Conservation (phyloP, 805 yeast genomes). For the Kodamaea sagamina region DNA sequence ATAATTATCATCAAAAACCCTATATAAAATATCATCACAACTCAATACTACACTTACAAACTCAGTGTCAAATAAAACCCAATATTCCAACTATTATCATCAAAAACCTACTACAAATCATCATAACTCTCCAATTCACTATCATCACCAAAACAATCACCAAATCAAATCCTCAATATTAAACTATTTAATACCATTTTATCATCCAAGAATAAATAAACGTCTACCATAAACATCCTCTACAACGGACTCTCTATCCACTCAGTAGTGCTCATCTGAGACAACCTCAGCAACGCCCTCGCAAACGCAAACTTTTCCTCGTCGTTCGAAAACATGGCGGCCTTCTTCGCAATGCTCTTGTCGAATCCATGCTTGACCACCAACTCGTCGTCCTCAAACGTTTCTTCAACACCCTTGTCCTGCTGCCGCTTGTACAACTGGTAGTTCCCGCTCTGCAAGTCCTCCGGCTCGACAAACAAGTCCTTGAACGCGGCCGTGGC, state of each 20-base stretch:
- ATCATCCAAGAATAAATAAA: neutral
- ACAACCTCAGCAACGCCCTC: slow-evolving; percentile 83
- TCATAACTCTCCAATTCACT: no score
- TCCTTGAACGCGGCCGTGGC: slow-evolving; percentile 83
- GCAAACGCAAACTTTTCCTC: slow-evolving; percentile 98
- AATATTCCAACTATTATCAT: no score
- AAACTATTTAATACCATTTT: neutral
- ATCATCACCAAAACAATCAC: no score
- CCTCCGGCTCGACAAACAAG: slow-evolving; percentile 82
- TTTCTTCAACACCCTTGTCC: slow-evolving; percentile 36
- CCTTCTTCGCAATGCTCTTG: slow-evolving; percentile 66
- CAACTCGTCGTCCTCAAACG: slow-evolving; percentile 57
- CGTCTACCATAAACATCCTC: no score
- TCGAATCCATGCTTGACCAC: slow-evolving; percentile 79
- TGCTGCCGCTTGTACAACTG: slow-evolving; percentile 43
- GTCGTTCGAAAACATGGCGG: slow-evolving; percentile 81
- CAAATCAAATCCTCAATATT: neutral
- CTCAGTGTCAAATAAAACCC: no score
- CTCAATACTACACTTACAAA: no score
- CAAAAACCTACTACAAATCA: no score
- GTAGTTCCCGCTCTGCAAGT: slow-evolving; percentile 49
- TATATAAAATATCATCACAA: no score
- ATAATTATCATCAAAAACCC: no score
- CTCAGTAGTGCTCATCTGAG: slow-evolving; percentile 91
- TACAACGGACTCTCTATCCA: slow-evolving; percentile 62